phyloP scores from a whole-genome alignment of 2,329 filamentous ascomycete species.

The Drechslerella stenobrocha region DNA sequence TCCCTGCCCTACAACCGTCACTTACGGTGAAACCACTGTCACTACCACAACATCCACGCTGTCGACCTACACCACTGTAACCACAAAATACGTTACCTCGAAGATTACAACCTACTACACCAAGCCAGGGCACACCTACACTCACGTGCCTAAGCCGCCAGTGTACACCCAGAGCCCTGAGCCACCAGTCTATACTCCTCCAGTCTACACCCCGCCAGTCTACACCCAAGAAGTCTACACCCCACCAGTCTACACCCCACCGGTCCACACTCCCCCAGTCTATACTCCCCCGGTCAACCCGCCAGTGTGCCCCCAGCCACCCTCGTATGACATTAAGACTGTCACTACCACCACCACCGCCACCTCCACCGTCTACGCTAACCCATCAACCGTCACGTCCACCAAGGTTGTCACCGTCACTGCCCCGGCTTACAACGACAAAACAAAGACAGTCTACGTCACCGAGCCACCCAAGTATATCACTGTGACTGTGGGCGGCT shows the following conservation, averaged over 20 bases:
- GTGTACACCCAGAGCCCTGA: no score
- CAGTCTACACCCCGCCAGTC: conserved; percentile 18
- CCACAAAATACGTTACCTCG: conserved; percentile 54
- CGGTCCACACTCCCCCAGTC: conserved; percentile 35
- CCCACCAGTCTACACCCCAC: conserved; percentile 15
- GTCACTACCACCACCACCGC: conserved; percentile 15
- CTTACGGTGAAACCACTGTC: conserved; percentile 47
- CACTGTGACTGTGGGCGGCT: conserved; percentile 32
- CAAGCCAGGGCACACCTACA: conserved; percentile 53
- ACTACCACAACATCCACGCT: conserved; percentile 50
- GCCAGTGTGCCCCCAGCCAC: conserved; percentile 10
- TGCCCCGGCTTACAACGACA: not conserved
- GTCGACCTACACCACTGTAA: conserved; percentile 52
- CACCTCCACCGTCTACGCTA: conserved; percentile 20
- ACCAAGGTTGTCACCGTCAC: conserved; percentile 17
- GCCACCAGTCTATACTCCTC: conserved; percentile 16
- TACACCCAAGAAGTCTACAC: conserved; percentile 13
- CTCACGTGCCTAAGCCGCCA: no score
- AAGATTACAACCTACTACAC: conserved; percentile 55
- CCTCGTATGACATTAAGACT: conserved; percentile 14
- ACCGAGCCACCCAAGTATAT: conserved; percentile 34
- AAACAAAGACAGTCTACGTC: conserved; percentile 24
- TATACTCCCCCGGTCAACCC: conserved; percentile 41
- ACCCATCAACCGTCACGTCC: conserved; percentile 1
- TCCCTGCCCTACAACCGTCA: conserved; percentile 43